These are phyloP conservation scores for Geranium incanum DNA, from an alignment of 441 rosid species.

Conservation along the genomic window DNA sequence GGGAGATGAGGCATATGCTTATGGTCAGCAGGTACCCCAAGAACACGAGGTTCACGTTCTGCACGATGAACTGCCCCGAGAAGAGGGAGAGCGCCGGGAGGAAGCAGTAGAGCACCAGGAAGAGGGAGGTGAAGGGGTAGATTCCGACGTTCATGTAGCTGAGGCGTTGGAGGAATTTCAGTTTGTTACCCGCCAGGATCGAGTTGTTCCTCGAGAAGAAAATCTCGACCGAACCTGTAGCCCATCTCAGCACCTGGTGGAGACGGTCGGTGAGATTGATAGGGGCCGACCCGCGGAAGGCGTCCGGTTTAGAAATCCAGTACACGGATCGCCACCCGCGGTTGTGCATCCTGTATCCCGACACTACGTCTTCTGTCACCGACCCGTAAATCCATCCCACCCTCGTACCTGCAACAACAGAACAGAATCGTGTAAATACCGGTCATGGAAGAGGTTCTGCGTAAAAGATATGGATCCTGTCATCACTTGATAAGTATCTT, in stretches of 20 bases:
- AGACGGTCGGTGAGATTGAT: conserved; percentile 65
- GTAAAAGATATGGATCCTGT: too few species aligned
- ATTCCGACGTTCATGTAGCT: conserved; percentile 62
- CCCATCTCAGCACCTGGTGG: conserved; percentile 75
- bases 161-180: conserved; percentile 60
- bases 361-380: conserved; percentile 65
- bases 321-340: conserved; percentile 67
- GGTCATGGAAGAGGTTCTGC: conserved; percentile 23
- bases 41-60: conserved; percentile 34
- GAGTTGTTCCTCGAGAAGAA: conserved; percentile 72
- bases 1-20: conserved; percentile 42
- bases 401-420: conserved; percentile 33
- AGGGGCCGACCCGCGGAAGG: conserved; percentile 63
- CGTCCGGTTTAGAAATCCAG: conserved; percentile 59
- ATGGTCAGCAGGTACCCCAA: conserved; percentile 46
- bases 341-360: conserved; percentile 72
- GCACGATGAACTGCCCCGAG: too few species aligned
- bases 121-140: conserved; percentile 70
- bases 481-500: too few species aligned
- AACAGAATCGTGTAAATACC: too few species aligned
- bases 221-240: conserved; percentile 74
- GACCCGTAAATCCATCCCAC: conserved; percentile 67
- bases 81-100: conserved; percentile 33
- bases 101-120: conserved; percentile 59
- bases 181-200: conserved; percentile 41